phyloP scores from a whole-genome alignment of 192 early-diverging fungal genomes.

The Coemansia sp. region DNA sequence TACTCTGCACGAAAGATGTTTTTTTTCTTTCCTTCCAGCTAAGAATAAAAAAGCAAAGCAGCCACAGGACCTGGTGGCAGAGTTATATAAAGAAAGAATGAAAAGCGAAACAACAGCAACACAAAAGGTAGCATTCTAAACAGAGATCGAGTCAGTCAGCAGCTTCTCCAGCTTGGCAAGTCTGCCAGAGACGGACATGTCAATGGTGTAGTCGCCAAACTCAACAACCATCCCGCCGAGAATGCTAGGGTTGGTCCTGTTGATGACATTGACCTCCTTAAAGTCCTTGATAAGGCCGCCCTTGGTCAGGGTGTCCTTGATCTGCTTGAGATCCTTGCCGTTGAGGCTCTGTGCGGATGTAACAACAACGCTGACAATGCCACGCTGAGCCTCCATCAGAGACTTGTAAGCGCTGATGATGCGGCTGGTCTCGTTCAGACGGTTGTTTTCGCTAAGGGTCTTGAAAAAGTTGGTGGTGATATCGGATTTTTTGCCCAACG shows the following conservation, averaged over 20 bases:
- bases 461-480: slow-evolving; percentile 91
- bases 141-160: slow-evolving; percentile 63
- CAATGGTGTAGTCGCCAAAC: slow-evolving; percentile 97
- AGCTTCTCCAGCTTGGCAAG: slow-evolving; percentile 95
- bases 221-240: slow-evolving; percentile 96
- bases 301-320: slow-evolving; percentile 80
- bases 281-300: slow-evolving; percentile 73
- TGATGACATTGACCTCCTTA: slow-evolving; percentile 80
- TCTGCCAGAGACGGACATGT: slow-evolving; percentile 93
- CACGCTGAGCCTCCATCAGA: slow-evolving; percentile 88
- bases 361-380: slow-evolving; percentile 83
- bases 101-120: background rate
- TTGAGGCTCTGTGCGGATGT: slow-evolving; percentile 84
- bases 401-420: slow-evolving; percentile 77
- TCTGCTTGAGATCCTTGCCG: slow-evolving; percentile 64
- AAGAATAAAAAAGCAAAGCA: too few relatives aligned
- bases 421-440: slow-evolving; percentile 79
- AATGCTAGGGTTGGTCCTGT: slow-evolving; percentile 82
- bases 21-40: too few relatives aligned
- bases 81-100: background rate
- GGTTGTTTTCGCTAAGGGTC: slow-evolving; percentile 91
- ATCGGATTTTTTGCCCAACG: slow-evolving; percentile 70
- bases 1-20: too few relatives aligned
- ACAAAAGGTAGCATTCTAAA: slow-evolving; percentile 16
- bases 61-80: too few relatives aligned